Percentiles rank a stretch among this genome's conserved stretches.
Conservation (phyloP, 2,329 filamentous ascomycete species). For the Periconia sp. region DNA sequence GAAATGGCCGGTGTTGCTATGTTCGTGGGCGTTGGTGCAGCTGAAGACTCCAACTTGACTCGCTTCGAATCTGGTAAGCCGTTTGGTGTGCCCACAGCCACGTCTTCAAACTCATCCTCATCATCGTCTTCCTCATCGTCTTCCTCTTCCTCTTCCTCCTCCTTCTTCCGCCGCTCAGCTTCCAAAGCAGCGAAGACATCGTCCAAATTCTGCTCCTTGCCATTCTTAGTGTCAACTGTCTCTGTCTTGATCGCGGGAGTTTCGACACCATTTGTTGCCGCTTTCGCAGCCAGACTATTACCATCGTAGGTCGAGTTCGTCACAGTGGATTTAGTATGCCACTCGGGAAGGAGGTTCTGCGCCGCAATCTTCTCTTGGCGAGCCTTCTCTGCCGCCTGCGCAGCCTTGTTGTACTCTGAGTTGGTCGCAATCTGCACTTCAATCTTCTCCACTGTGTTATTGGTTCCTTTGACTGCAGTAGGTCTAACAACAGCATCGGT, state of each 20-base stretch:
- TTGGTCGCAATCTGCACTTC: constrained; percentile 71
- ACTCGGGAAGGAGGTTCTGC: constrained; percentile 73
- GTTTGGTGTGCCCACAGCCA: constrained; percentile 36
- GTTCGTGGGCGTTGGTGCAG: constrained; percentile 38
- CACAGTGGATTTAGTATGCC: constrained; percentile 75
- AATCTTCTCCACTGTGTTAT: constrained; percentile 71
- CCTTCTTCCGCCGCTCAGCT: constrained; percentile 58
- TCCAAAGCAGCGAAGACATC: constrained; percentile 72
- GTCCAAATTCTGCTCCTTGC: constrained; percentile 63
- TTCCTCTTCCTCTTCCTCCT: constrained; percentile 50
- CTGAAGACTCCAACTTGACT: constrained; percentile 63
- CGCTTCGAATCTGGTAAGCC: constrained; percentile 60
- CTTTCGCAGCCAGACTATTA: constrained; percentile 41
- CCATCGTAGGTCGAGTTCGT: constrained; percentile 55
- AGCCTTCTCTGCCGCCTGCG: constrained; percentile 68
- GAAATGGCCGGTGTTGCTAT: constrained; percentile 45
- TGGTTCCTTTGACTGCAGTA: constrained; percentile 72
- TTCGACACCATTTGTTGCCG: constrained; percentile 46
- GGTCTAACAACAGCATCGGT: constrained; percentile 62
- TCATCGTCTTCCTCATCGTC: constrained; percentile 53
- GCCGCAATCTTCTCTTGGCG: constrained; percentile 69
- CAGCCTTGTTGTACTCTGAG: constrained; percentile 70
- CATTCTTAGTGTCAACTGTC: constrained; percentile 59
- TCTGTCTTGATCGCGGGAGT: constrained; percentile 46
- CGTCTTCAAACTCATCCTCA: constrained; percentile 52